Evolutionary conservation across 768 basidiomycete species (phyloP).

Genomic region (Cubamyces lactineus): DNA sequence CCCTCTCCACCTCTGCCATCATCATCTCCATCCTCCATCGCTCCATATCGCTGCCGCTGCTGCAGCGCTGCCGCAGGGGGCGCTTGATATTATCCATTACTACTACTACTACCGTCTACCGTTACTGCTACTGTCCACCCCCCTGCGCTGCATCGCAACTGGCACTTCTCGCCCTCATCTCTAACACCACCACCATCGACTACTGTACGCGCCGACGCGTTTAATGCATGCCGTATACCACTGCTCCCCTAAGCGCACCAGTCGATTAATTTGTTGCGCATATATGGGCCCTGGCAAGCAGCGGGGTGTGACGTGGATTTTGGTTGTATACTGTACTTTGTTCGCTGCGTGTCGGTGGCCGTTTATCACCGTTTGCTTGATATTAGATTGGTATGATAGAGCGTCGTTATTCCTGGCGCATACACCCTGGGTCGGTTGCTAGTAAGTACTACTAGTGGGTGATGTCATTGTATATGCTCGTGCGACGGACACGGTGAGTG

Average conservation of each 20-base stretch:
- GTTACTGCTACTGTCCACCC: not conserved
- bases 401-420: not conserved
- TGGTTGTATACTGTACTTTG: constrained; percentile 14
- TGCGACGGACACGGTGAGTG: too few species aligned
- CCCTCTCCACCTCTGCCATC: not conserved
- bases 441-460: too few species aligned
- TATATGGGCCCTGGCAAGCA: too few species aligned
- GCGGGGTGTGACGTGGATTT: too few species aligned
- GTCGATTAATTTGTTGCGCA: too few species aligned
- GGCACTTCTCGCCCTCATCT: not conserved
- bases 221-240: constrained; percentile 24
- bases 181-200: not conserved
- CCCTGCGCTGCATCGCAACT: not conserved
- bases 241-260: too few species aligned
- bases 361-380: not conserved
- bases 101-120: constrained; percentile 3
- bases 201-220: constrained; percentile 23
- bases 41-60: not conserved
- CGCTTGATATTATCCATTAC: not conserved
- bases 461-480: too few species aligned
- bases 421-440: too few species aligned
- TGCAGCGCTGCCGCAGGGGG: too few species aligned
- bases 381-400: not conserved
- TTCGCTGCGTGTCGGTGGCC: constrained; percentile 12
- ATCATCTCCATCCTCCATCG: not conserved